phyloP scores from a whole-genome alignment of 345 rosid species.

The Gynandropsis gynandra region DNA sequence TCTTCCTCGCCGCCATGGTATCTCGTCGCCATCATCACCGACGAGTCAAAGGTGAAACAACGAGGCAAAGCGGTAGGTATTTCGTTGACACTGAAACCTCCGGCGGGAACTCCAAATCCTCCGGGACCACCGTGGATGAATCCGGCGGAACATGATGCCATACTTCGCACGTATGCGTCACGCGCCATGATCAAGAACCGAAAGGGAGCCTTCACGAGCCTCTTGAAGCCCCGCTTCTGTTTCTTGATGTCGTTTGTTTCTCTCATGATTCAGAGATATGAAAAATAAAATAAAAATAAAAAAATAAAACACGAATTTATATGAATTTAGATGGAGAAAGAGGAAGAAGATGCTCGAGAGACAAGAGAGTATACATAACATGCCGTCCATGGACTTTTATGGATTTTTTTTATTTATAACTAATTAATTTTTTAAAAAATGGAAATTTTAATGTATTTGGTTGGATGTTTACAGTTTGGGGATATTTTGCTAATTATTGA shows the following conservation, averaged over 20 bases:
- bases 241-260: conserved; percentile 17
- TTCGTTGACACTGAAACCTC: conserved; percentile 30
- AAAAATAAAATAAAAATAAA: not conserved
- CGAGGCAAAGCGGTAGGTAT: conserved; percentile 32
- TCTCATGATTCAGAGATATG: conserved; percentile 11
- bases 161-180: conserved; percentile 51
- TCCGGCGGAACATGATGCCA: conserved; percentile 49
- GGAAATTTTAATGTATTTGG: conserved; percentile 18
- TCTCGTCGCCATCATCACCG: not conserved
- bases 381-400: conserved; percentile 13
- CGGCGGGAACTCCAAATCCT: conserved; percentile 35
- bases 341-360: not conserved
- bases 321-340: not conserved
- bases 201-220: conserved; percentile 35
- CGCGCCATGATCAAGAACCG: conserved; percentile 42
- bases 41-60: conserved; percentile 40
- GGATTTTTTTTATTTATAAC: conserved; percentile 14
- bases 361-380: not conserved
- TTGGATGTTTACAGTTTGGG: conserved; percentile 25
- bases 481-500: conserved; percentile 14
- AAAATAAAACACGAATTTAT: not conserved
- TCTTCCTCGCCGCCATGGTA: conserved; percentile 27
- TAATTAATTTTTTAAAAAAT: conserved; percentile 4
- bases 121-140: conserved; percentile 24
- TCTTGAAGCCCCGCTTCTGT: conserved; percentile 20